phyloP scores from a whole-genome alignment of 2,329 filamentous ascomycete species.

The Cordyceps tenuipes region DNA sequence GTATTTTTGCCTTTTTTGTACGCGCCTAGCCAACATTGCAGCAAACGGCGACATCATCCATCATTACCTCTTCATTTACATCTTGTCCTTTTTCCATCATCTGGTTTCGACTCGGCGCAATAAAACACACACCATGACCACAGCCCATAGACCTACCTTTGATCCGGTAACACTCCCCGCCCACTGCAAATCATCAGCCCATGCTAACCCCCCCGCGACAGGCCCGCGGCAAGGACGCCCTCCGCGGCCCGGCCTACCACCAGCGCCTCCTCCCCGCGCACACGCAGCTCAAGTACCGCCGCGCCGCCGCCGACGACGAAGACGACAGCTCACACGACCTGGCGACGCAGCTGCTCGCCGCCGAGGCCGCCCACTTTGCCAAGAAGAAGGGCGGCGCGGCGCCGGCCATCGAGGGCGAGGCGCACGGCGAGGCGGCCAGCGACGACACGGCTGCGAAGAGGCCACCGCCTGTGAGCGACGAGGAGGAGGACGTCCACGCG shows the following conservation, averaged over 20 bases:
- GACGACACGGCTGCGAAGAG: conserved; percentile 48
- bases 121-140: conserved; percentile 43
- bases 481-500: conserved; percentile 62
- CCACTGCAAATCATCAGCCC: conserved; percentile 14
- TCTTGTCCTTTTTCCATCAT: background rate
- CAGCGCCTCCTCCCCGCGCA: conserved; percentile 91
- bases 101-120: background rate
- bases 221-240: conserved; percentile 91
- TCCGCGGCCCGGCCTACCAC: conserved; percentile 88
- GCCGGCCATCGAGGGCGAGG: conserved; percentile 37
- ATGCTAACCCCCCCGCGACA: conserved; percentile 24
- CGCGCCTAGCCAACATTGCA: background rate
- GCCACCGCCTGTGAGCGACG: conserved; percentile 26
- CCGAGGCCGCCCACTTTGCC: conserved; percentile 79
- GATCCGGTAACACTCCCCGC: conserved; percentile 59
- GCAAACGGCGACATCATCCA: background rate
- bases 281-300: conserved; percentile 83
- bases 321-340: conserved; percentile 70
- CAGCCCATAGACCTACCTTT: conserved; percentile 81
- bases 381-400: conserved; percentile 62
- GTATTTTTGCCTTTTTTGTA: conserved; percentile 1
- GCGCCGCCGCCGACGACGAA: conserved; percentile 55
- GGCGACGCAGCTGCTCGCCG: conserved; percentile 78
- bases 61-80: background rate
- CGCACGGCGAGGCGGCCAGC: conserved; percentile 29